phyloP scores from a whole-genome alignment of 768 basidiomycete genomes.

The Boletus sp. region DNA sequence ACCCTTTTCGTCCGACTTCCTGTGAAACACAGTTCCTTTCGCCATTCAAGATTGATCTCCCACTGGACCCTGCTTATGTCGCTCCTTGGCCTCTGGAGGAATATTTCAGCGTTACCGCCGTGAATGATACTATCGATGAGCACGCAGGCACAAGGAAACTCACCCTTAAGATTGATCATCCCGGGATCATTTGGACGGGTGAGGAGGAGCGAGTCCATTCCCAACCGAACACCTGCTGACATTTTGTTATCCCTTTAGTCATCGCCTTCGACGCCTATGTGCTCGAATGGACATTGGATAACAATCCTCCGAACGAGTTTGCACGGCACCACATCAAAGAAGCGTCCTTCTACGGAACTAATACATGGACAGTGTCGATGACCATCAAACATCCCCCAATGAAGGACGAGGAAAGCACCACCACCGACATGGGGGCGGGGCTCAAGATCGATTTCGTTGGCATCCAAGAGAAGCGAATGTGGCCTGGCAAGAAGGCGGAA shows the following conservation, averaged over 20 bases:
- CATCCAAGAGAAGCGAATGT: constrained; percentile 81
- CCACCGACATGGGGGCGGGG: background rate
- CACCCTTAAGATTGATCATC: constrained; percentile 70
- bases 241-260: constrained; percentile 38
- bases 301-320: constrained; percentile 71
- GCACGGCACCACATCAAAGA: constrained; percentile 90
- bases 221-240: background rate
- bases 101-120: constrained; percentile 54
- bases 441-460: constrained; percentile 76
- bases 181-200: constrained; percentile 87
- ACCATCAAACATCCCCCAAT: constrained; percentile 52
- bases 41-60: constrained; percentile 75
- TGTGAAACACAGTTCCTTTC: constrained; percentile 63
- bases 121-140: constrained; percentile 55
- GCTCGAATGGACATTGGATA: constrained; percentile 77
- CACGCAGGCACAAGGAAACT: constrained; percentile 65
- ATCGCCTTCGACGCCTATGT: constrained; percentile 93
- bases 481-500: constrained; percentile 65
- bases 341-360: constrained; percentile 78
- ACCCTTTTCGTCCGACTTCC: background rate
- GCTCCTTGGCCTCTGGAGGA: constrained; percentile 47
- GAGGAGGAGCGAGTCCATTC: constrained; percentile 25
- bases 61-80: constrained; percentile 45
- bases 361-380: constrained; percentile 72
- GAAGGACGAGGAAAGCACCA: background rate